Evolutionary conservation across 225 moss, liverwort and hornwort species (phyloP).

Genomic region (Ulota crispa): DNA sequence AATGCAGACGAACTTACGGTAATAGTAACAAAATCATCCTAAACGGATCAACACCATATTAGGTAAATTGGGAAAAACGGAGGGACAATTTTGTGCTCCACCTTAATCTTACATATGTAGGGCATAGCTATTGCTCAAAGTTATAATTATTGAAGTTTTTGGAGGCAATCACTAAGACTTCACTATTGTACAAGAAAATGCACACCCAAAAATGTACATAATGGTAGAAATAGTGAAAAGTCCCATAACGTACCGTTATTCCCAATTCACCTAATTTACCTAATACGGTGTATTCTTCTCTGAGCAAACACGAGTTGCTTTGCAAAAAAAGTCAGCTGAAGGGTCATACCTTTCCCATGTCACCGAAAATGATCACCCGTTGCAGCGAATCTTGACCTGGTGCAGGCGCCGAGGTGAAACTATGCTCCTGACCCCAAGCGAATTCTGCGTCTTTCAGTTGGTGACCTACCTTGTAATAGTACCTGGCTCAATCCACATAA

Average conservation of each 20-base stretch:
- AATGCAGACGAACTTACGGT: neutral
- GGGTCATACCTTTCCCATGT: constrained; percentile 71
- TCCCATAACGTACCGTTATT: too few relatives aligned
- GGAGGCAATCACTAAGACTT: too few relatives aligned
- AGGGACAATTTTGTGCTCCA: too few relatives aligned
- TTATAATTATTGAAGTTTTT: too few relatives aligned
- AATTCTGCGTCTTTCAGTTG: constrained; percentile 45
- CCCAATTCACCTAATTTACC: too few relatives aligned
- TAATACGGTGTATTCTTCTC: neutral
- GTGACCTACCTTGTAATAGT: constrained; percentile 69
- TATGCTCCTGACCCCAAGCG: constrained; percentile 50
- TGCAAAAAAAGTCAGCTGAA: neutral
- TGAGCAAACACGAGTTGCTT: neutral
- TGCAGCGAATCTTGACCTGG: constrained; percentile 74
- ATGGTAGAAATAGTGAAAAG: too few relatives aligned
- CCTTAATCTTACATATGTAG: too few relatives aligned
- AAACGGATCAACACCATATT: too few relatives aligned
- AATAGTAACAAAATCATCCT: neutral
- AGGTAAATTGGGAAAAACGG: too few relatives aligned
- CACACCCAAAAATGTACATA: too few relatives aligned
- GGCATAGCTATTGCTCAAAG: too few relatives aligned
- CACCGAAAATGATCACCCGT: constrained; percentile 64
- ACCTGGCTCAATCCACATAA: constrained; percentile 50
- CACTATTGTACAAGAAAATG: too few relatives aligned
- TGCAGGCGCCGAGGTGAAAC: constrained; percentile 60